These are phyloP conservation scores for Botryosphaeria dothidea DNA, from an alignment of 2,329 filamentous ascomycete genomes.

Conservation along the genomic window DNA sequence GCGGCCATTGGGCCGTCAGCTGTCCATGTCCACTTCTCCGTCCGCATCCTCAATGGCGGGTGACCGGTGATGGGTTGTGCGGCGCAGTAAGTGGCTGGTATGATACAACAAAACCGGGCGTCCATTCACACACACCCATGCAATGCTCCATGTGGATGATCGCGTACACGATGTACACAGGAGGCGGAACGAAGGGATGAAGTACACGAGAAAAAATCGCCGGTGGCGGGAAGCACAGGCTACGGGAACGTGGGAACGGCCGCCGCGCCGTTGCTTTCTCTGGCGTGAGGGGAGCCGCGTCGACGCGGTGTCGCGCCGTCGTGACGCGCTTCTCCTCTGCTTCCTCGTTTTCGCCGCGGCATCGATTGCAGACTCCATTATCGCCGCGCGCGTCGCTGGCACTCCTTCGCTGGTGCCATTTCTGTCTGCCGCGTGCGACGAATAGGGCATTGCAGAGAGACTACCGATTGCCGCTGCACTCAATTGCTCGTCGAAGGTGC, in stretches of 20 bases:
- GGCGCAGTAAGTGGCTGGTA: background rate
- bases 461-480: background rate
- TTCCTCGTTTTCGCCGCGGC: background rate
- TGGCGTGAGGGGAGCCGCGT: background rate
- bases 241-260: background rate
- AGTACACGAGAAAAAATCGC: background rate
- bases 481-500: background rate
- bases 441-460: background rate
- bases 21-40: background rate
- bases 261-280: background rate
- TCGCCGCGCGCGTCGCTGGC: background rate
- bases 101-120: background rate
- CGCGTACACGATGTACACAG: background rate
- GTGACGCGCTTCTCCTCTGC: background rate
- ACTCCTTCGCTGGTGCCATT: background rate
- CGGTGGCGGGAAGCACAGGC: constrained; percentile 6
- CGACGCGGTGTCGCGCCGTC: background rate
- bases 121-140: background rate
- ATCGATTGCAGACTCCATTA: background rate
- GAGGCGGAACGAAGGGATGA: constrained; percentile 4
- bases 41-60: background rate
- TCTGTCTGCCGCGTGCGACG: background rate
- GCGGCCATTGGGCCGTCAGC: background rate
- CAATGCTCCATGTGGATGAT: background rate
- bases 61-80: background rate